Evolutionary conservation across 257 asterid genomes (phyloP).

Genomic region (Solanum chmielewskii): DNA sequence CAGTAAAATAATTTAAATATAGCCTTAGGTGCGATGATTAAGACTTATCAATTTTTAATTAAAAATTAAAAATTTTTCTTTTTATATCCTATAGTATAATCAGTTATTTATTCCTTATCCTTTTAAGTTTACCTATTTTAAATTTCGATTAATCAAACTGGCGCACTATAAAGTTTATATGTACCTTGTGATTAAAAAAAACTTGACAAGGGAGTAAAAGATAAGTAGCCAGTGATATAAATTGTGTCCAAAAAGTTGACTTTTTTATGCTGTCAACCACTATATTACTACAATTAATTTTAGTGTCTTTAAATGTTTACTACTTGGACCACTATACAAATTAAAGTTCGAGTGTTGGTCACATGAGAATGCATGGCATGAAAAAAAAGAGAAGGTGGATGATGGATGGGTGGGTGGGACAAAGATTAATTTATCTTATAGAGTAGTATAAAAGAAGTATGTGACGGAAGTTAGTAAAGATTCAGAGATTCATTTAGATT

Average conservation of each 20-base stretch:
- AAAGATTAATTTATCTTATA: not conserved
- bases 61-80: no score
- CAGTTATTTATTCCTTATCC: not conserved
- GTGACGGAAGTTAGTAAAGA: not conserved
- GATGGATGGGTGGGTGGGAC: not conserved
- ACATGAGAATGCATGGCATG: not conserved
- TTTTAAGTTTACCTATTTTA: no score
- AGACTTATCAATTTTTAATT: not conserved
- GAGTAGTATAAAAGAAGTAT: not conserved
- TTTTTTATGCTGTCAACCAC: conserved; percentile 12
- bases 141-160: not conserved
- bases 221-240: not conserved
- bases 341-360: not conserved
- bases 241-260: conserved; percentile 25
- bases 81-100: no score
- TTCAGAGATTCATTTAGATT: no score
- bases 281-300: conserved; percentile 6
- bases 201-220: not conserved
- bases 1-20: not conserved
- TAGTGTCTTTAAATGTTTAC: conserved; percentile 5
- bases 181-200: not conserved
- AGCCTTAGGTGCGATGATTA: not conserved
- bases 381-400: not conserved
- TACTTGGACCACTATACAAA: conserved; percentile 9
- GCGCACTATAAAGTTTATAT: not conserved